Conservation (phyloP, 768 basidiomycete genomes). For the Heimioporus sp. region DNA sequence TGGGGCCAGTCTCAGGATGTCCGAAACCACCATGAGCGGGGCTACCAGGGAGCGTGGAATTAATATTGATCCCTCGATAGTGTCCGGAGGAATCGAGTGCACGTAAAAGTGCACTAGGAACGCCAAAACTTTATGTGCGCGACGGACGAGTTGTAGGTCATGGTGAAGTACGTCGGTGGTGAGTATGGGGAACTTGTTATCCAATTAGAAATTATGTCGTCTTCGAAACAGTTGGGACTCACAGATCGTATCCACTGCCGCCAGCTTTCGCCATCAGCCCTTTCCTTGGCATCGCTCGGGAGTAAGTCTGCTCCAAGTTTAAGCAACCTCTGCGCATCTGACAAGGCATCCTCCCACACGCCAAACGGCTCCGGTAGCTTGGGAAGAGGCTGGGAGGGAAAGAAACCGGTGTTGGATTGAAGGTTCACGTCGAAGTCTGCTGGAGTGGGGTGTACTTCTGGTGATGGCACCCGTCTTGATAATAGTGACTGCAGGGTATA, state of each 20-base stretch:
- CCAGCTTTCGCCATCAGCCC: slow-evolving; percentile 65
- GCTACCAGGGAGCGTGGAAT: slow-evolving; percentile 78
- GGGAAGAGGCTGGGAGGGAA: slow-evolving; percentile 66
- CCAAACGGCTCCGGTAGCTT: slow-evolving; percentile 51
- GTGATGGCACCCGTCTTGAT: slow-evolving; percentile 29
- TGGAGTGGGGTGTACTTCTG: slow-evolving; percentile 35
- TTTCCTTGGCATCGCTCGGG: slow-evolving; percentile 45
- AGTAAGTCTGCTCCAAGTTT: slow-evolving; percentile 57
- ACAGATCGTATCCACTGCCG: slow-evolving; percentile 60
- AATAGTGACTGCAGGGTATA: slow-evolving; percentile 46
- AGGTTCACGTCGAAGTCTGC: slow-evolving; percentile 52
- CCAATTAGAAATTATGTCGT: slow-evolving; percentile 12
- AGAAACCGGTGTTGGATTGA: slow-evolving; percentile 69
- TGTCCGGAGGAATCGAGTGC: slow-evolving; percentile 63
- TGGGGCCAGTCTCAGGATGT: slow-evolving; percentile 80
- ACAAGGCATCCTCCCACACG: slow-evolving; percentile 71
- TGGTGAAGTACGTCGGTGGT: slow-evolving; percentile 49
- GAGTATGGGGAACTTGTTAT: slow-evolving; percentile 67
- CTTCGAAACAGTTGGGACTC: slow-evolving; percentile 30
- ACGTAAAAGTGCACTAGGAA: slow-evolving; percentile 90
- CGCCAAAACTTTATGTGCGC: slow-evolving; percentile 86
- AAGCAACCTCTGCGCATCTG: slow-evolving; percentile 50
- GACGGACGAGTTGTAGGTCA: slow-evolving; percentile 64
- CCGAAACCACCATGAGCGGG: slow-evolving; percentile 76
- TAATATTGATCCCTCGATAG: slow-evolving; percentile 39